Percentiles rank a stretch among this genome's conserved stretches.
These are phyloP conservation scores for Alternaria sp. DNA, from an alignment of 2,329 filamentous ascomycete species.

Conservation along the genomic window DNA sequence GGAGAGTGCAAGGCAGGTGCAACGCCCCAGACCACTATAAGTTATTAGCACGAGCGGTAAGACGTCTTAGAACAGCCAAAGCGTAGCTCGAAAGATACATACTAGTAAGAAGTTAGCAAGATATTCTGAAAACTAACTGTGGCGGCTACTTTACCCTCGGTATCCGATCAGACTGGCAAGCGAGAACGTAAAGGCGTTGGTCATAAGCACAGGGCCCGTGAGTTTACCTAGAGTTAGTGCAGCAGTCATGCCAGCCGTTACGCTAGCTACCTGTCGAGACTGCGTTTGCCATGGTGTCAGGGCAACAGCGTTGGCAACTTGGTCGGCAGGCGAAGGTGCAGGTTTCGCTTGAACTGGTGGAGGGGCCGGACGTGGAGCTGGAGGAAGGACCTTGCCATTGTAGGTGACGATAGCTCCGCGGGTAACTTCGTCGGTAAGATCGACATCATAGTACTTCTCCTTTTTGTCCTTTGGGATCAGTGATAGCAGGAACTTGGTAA, in stretches of 20 bases:
- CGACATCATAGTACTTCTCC: constrained; percentile 80
- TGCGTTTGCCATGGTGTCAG: constrained; percentile 84
- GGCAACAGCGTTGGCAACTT: constrained; percentile 64
- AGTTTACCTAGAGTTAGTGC: constrained; percentile 79
- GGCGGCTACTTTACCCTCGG: constrained; percentile 48
- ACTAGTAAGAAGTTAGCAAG: background rate
- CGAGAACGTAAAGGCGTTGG: constrained; percentile 83
- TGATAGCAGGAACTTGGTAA: constrained; percentile 85
- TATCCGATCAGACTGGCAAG: constrained; percentile 87
- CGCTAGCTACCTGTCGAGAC: constrained; percentile 73
- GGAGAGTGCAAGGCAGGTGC: constrained; percentile 83
- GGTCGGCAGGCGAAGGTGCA: constrained; percentile 40
- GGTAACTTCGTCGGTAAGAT: constrained; percentile 83
- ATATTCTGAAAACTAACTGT: background rate
- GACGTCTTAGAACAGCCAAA: background rate
- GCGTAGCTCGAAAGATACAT: background rate
- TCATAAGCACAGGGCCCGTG: constrained; percentile 83
- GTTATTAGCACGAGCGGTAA: background rate
- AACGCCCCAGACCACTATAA: constrained; percentile 81
- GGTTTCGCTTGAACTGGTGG: constrained; percentile 61
- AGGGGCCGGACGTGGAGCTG: constrained; percentile 72
- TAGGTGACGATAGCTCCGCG: constrained; percentile 83
- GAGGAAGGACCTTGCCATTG: constrained; percentile 76
- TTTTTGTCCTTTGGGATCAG: constrained; percentile 79
- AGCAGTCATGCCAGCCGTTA: constrained; percentile 80